Evolutionary conservation across 768 basidiomycete species (phyloP).

Genomic region (Pleurotus sapidus): DNA sequence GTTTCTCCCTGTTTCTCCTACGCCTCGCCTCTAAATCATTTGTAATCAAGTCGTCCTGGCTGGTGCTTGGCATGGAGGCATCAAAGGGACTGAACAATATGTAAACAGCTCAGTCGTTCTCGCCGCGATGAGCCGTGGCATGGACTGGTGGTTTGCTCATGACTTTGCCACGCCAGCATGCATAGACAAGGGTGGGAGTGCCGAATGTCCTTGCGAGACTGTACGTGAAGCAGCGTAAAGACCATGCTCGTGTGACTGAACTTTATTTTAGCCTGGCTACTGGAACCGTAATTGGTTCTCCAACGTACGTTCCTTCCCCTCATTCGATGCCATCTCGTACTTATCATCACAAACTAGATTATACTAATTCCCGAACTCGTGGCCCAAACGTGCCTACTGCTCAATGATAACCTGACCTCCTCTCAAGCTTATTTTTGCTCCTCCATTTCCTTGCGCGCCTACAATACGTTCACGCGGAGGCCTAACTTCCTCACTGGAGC

Average conservation of each 20-base stretch:
- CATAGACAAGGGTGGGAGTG: constrained; percentile 49
- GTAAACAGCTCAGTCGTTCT: constrained; percentile 37
- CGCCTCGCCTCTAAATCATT: background rate
- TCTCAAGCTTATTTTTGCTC: constrained; percentile 43
- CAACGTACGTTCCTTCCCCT: constrained; percentile 34
- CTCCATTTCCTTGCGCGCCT: constrained; percentile 48
- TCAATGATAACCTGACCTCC: constrained; percentile 43
- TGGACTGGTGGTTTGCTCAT: constrained; percentile 63
- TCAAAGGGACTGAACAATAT: constrained; percentile 36
- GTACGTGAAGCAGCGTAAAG: background rate
- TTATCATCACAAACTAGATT: constrained; percentile 28
- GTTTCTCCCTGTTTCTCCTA: constrained; percentile 13
- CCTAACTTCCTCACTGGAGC: constrained; percentile 58
- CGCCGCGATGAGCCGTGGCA: constrained; percentile 43
- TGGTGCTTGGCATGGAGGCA: constrained; percentile 54
- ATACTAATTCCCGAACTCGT: constrained; percentile 62
- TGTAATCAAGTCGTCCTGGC: constrained; percentile 45
- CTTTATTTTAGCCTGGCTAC: background rate
- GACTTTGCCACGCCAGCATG: constrained; percentile 56
- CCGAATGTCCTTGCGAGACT: constrained; percentile 53
- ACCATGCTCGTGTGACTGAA: too few species aligned
- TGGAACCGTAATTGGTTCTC: constrained; percentile 71
- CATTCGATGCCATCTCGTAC: background rate
- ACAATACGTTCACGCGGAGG: constrained; percentile 38
- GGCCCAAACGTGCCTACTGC: constrained; percentile 52